A percentile compares a stretch with the other conserved stretches of the same genome.
phyloP scores from a whole-genome alignment of 306 rosid genomes.

The Acmispon strigosus region DNA sequence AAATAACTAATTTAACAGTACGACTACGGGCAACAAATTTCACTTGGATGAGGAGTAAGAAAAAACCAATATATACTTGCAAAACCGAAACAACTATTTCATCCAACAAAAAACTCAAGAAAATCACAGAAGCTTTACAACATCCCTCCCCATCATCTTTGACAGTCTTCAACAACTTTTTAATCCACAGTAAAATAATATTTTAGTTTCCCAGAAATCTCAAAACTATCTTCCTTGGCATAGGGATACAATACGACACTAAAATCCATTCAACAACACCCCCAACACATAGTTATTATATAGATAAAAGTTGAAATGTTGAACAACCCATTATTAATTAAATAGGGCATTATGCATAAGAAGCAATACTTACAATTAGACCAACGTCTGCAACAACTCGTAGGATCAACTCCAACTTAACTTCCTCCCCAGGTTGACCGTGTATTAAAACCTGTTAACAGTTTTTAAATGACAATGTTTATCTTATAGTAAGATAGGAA shows the following conservation, averaged over 20 bases:
- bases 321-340: not conserved
- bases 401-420: conserved; percentile 87
- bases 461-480: conserved; percentile 6
- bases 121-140: not conserved
- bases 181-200: not conserved
- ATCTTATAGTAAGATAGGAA: not conserved
- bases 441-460: conserved; percentile 61
- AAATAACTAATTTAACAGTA: not conserved
- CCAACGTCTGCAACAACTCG: conserved; percentile 98
- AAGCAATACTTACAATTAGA: conserved; percentile 39
- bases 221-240: conserved; percentile 8
- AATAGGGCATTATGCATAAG: conserved; percentile 7
- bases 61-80: not conserved
- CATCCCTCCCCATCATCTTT: conserved; percentile 6
- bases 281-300: not conserved
- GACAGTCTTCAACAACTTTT: not conserved
- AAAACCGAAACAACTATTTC: not conserved
- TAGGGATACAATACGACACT: not conserved
- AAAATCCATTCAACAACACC: not conserved
- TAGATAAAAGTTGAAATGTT: not conserved
- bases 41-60: conserved; percentile 1
- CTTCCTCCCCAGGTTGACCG: conserved; percentile 95
- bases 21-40: not conserved
- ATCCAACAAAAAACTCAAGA: not conserved
- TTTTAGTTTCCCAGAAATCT: conserved; percentile 14